Base-by-base conservation (phyloP, 352 stramenopile genomes). In the Salisapilia sapeloensis region DNA sequence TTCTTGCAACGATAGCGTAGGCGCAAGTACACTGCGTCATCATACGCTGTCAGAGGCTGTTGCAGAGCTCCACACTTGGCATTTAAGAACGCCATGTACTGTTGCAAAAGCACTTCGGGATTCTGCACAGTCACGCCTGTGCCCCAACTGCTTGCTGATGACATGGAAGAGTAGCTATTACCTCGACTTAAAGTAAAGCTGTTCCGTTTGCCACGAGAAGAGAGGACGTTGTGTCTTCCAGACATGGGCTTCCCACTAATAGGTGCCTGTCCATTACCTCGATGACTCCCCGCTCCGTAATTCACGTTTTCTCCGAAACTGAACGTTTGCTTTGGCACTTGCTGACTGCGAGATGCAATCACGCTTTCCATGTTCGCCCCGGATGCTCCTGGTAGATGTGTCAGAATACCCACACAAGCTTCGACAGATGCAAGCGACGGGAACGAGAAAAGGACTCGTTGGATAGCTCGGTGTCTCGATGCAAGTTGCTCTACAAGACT, bases 1-100 rank as follows among this genome's bases (percentile, higher is more conserved):
- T 78, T 87, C 10, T 69, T 64, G 29, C 71, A 81, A 30, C 71
- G 60, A 30, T 78, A 87, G 1, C 71, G 65, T 19, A 87, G 60
- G 10, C 67, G 57, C 20, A 87, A 37, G 33, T 66, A 84, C 8
- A 76, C 43, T 1, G 67, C 42, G 13, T 87, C 71, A 6, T 58
- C 50, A 31, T 84, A 79, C 18, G 75, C 46, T 26, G 63, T 50
- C 19, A 84, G 49, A 2, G 45, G 41, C 42, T 65, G 69, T 39
- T 81, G 74, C n/a, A 62, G 43, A 2, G 53, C 43, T 1, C 67
- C 71, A 20, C 58, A 78, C 8, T 53, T 29, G 6, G 67, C 46
- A 36, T 87, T 69, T 0, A 87, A 21, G 40, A 87, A 87, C 3
- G 80, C 48, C 1, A 60, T 58, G 40, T 87, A 87, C 36, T 87